Percentiles rank a stretch among this genome's conserved stretches.
These are phyloP conservation scores for Torulaspora pretoriensis DNA, from an alignment of 1,139 yeast genomes.

Conservation along the genomic window DNA sequence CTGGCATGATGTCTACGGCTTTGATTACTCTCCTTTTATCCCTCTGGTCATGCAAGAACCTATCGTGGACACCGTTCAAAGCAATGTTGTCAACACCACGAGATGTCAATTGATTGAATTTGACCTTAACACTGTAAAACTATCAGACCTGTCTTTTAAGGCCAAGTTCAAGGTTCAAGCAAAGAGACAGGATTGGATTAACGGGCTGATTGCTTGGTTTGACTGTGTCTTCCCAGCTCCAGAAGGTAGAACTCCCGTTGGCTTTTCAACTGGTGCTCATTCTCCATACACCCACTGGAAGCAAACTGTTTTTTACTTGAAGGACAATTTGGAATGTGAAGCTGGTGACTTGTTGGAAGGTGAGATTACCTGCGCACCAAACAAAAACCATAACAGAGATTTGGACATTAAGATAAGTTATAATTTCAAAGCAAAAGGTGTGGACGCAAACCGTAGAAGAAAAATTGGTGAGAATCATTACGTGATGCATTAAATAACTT, in stretches of 20 bases:
- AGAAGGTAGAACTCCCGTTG: conserved; percentile 50
- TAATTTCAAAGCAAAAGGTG: conserved; percentile 53
- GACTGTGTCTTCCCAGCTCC: conserved; percentile 79
- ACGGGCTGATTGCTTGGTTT: conserved; percentile 91
- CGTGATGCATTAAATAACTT: conserved; percentile 32
- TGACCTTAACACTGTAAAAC: conserved; percentile 82
- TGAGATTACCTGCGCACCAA: conserved; percentile 70
- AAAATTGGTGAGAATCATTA: conserved; percentile 36
- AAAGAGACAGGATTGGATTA: conserved; percentile 73
- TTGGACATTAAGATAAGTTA: conserved; percentile 60
- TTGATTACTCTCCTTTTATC: conserved; percentile 75
- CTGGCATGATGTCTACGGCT: conserved; percentile 97
- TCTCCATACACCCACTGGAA: conserved; percentile 91
- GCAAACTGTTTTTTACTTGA: conserved; percentile 90
- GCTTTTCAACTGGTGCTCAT: conserved; percentile 79
- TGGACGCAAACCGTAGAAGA: conserved; percentile 49
- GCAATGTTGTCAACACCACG: conserved; percentile 69
- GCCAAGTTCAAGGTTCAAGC: conserved; percentile 66
- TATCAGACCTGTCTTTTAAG: conserved; percentile 76
- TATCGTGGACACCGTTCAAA: conserved; percentile 86
- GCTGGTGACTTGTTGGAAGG: conserved; percentile 76
- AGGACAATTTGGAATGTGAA: conserved; percentile 73
- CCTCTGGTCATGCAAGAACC: conserved; percentile 88
- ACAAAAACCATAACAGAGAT: conserved; percentile 75
- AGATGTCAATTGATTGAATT: conserved; percentile 69